Percentiles rank a stretch among this genome's conserved stretches.
These are phyloP conservation scores for Beta macrorhiza DNA, from an alignment of 179 eudicot species.

Conservation along the genomic window DNA sequence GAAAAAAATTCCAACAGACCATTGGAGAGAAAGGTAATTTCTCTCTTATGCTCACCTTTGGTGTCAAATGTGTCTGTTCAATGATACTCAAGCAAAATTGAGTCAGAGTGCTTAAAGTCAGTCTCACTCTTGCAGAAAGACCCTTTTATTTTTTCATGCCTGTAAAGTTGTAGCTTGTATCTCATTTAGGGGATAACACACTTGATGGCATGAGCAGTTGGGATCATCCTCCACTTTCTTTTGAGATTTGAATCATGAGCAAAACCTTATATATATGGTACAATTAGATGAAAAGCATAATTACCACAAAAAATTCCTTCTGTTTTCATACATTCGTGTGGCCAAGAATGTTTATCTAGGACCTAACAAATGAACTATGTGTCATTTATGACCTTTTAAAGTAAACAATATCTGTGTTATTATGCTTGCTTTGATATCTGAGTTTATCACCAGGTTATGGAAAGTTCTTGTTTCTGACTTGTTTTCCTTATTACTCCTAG, in stretches of 20 bases:
- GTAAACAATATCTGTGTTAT: neutral
- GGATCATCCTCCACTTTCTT: neutral
- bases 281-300: neutral
- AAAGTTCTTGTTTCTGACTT: neutral
- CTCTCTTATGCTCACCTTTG: neutral
- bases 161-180: neutral
- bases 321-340: neutral
- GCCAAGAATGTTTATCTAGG: neutral
- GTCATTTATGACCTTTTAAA: neutral
- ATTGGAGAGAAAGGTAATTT: slow-evolving; percentile 43
- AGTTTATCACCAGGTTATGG: neutral
- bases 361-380: neutral
- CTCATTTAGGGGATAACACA: neutral
- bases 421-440: neutral
- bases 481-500: slow-evolving; percentile 30
- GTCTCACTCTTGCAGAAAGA: neutral
- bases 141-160: neutral
- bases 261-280: neutral
- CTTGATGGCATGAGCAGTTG: neutral
- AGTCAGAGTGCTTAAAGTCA: neutral
- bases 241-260: neutral
- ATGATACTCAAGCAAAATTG: neutral
- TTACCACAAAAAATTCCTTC: neutral
- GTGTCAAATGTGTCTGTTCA: neutral
- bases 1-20: slow-evolving; percentile 26